Base-by-base conservation (phyloP, 116 monocot species). In the Dioscorea cayenensis region DNA sequence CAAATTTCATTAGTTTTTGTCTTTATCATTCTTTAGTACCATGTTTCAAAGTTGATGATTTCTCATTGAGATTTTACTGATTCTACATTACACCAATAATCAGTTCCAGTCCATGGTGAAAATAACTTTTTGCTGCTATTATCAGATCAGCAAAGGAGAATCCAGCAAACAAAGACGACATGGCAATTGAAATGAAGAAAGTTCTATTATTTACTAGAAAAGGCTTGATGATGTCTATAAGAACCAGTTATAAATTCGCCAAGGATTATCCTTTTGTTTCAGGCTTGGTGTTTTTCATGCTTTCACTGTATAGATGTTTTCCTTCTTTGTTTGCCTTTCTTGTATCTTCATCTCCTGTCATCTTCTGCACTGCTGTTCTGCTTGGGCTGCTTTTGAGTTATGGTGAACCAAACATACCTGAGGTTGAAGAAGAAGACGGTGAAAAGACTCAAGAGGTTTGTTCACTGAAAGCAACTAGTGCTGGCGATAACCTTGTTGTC, bases 281-380 rank as follows among this genome's bases (percentile, higher is more conserved):
- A 25, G 60, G 68, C 35, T 27, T 82, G 16, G 32, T 50, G 35
- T 17, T 82, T 20, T 78, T 89, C 66, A 36, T 84, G 29, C 64
- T 77, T 69, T 22, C 84, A 8, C 21, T 92, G 52, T 78, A 82
- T 72, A 77, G 38, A 62, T 82, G 8, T 29, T 80, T 76, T 37
- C 89, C 89, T 22, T 64, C 55, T 48, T 65, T 92, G 21, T 89
- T 89, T 64, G 36, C 70, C 18, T 83, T 89, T 70, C 74, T 89
- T 29, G 71, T 86, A 8, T 84, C 79, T 25, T 78, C 80, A 11
- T 82, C 84, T 76, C 92, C 92, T 11, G 82, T 89, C 70, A 68
- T 92, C 66, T 66, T 89, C 60, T 92, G 92, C 80, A 84, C 86
- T n/a, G 67, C 76, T 25, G 63, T 92, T 71, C 89, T 89, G 38